Evolutionary conservation across 2,329 filamentous ascomycete species (phyloP).

Genomic region (Botrytis elliptica): DNA sequence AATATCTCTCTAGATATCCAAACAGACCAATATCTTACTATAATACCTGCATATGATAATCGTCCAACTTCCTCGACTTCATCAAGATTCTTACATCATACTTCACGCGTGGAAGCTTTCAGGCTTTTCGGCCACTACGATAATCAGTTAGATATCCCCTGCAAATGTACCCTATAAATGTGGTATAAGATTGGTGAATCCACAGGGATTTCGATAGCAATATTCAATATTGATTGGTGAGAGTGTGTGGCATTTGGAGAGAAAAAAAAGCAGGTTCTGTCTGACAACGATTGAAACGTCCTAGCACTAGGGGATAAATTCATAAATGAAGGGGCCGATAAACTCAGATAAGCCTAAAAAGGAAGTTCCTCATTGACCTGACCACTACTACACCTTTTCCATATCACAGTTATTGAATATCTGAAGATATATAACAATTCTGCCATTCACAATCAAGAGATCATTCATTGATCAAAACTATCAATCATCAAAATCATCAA

Average conservation of each 20-base stretch:
- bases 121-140: not conserved
- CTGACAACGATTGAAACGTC: not conserved
- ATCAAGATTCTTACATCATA: slow-evolving; percentile 7
- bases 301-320: not conserved
- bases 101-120: not conserved
- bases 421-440: not conserved
- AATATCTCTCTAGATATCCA: not conserved
- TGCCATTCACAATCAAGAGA: not conserved
- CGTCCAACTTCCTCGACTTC: not conserved
- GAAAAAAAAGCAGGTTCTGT: slow-evolving; percentile 9
- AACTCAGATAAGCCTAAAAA: not conserved
- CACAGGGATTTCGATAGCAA: slow-evolving; percentile 3
- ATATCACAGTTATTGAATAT: not conserved
- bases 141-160: not conserved
- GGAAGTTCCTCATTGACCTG: not conserved
- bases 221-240: slow-evolving; percentile 18
- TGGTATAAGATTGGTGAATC: not conserved
- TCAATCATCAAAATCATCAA: not conserved
- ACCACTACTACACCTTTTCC: not conserved
- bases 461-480: not conserved
- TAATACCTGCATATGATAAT: not conserved
- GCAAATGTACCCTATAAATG: slow-evolving; percentile 6
- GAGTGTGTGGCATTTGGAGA: not conserved
- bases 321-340: not conserved
- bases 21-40: not conserved